Evolutionary conservation across 2,329 filamentous ascomycete genomes (phyloP).

Genomic region (Ophiostoma ips): DNA sequence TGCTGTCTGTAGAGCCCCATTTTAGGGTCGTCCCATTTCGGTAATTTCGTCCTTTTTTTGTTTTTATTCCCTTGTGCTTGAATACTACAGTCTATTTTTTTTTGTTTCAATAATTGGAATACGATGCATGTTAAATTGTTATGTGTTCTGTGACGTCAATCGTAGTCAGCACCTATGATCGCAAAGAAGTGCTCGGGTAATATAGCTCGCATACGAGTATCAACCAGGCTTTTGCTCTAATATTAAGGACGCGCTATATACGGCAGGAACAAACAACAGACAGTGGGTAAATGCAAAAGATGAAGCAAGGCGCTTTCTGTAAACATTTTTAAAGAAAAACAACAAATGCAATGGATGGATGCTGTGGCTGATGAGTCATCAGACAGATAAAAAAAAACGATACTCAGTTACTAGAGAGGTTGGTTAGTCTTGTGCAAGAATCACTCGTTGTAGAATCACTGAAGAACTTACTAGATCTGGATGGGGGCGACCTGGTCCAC

Average conservation of each 20-base stretch:
- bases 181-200: too few species aligned
- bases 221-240: too few species aligned
- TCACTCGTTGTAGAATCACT: slow-evolving; percentile 63
- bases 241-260: background rate
- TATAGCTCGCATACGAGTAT: too few species aligned
- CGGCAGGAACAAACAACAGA: too few species aligned
- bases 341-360: too few species aligned
- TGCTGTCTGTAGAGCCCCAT: background rate
- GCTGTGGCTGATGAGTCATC: too few species aligned
- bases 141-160: background rate
- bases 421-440: too few species aligned
- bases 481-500: slow-evolving; percentile 91
- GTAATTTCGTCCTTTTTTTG: background rate
- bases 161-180: too few species aligned
- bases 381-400: too few species aligned
- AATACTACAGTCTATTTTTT: background rate
- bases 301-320: background rate
- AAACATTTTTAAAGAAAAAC: background rate
- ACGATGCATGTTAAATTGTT: background rate
- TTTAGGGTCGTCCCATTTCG: background rate
- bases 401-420: background rate
- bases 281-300: background rate
- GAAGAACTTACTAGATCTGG: slow-evolving; percentile 57
- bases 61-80: background rate
- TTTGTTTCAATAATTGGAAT: too few species aligned